These are phyloP conservation scores for Perkinsus olseni DNA, from an alignment of 169 alveolate genomes.

Conservation along the genomic window DNA sequence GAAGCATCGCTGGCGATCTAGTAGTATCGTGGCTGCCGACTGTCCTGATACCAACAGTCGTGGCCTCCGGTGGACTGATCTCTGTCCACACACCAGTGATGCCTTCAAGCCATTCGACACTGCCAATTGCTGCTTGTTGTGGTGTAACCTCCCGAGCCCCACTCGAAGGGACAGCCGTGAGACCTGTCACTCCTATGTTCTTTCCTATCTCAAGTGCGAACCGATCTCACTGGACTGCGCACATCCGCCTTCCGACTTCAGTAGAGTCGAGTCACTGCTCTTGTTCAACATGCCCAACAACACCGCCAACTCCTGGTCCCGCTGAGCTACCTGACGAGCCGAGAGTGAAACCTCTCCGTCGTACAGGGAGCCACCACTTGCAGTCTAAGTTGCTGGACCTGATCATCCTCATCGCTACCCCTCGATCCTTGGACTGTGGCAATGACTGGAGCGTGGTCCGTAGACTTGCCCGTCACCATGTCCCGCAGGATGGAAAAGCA, in stretches of 20 bases:
- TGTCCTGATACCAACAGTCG: conserved; percentile 1
- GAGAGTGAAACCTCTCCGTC: not conserved
- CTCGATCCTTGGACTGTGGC: not conserved
- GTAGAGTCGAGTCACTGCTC: conserved; percentile 23
- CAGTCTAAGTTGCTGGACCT: conserved; percentile 39
- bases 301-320: conserved; percentile 73
- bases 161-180: too few relatives aligned
- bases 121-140: too few relatives aligned
- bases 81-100: not conserved
- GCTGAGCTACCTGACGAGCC: conserved; percentile 24
- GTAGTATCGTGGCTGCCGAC: conserved; percentile 34
- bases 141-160: too few relatives aligned
- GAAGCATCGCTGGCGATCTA: conserved; percentile 62
- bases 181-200: too few relatives aligned
- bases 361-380: conserved; percentile 16
- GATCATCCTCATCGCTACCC: conserved; percentile 24
- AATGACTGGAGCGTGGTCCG: not conserved
- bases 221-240: not conserved
- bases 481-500: not conserved
- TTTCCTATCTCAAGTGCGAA: too few relatives aligned
- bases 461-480: not conserved
- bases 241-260: conserved; percentile 12
- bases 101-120: not conserved
- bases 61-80: not conserved
- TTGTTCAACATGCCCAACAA: conserved; percentile 50